Percentiles rank a stretch among this genome's conserved stretches.
Evolutionary conservation across 202 grass and related monocot genomes (phyloP).

Genomic region (Zoysia matrella): DNA sequence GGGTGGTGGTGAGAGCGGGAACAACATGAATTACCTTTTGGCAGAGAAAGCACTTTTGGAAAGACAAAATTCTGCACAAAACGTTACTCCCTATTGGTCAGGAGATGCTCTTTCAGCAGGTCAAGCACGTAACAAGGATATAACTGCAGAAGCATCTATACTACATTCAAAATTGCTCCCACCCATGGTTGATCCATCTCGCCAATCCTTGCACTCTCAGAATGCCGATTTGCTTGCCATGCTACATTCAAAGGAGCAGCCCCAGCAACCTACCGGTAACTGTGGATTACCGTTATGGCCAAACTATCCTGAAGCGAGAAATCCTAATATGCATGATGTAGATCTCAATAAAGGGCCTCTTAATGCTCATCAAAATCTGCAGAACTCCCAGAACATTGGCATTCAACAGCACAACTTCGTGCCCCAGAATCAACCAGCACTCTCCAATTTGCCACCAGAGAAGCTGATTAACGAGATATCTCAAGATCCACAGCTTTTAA

Average conservation of each 20-base stretch:
- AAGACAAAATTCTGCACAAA: constrained; percentile 72
- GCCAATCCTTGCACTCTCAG: constrained; percentile 61
- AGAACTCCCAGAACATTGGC: constrained; percentile 66
- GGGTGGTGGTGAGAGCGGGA: constrained; percentile 53
- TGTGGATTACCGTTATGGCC: constrained; percentile 59
- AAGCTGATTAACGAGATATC: constrained; percentile 69
- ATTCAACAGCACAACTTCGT: constrained; percentile 71
- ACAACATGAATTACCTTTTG: constrained; percentile 75
- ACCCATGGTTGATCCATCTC: constrained; percentile 61
- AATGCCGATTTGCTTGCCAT: constrained; percentile 88
- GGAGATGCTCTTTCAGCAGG: constrained; percentile 54
- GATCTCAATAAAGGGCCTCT: constrained; percentile 57
- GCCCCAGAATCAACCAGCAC: constrained; percentile 53
- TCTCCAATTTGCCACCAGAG: constrained; percentile 65
- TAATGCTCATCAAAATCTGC: constrained; percentile 63
- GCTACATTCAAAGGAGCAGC: constrained; percentile 77
- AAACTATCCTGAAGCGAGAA: constrained; percentile 67
- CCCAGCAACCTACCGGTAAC: constrained; percentile 50
- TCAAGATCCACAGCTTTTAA: constrained; percentile 81
- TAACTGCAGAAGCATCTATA: constrained; percentile 51
- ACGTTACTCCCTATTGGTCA: constrained; percentile 69
- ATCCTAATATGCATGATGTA: constrained; percentile 42
- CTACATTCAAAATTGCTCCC: constrained; percentile 69
- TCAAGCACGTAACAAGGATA: constrained; percentile 55
- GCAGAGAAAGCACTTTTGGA: constrained; percentile 83